Base-by-base conservation (phyloP, 768 basidiomycete genomes). In the Tulasnella sp. region DNA sequence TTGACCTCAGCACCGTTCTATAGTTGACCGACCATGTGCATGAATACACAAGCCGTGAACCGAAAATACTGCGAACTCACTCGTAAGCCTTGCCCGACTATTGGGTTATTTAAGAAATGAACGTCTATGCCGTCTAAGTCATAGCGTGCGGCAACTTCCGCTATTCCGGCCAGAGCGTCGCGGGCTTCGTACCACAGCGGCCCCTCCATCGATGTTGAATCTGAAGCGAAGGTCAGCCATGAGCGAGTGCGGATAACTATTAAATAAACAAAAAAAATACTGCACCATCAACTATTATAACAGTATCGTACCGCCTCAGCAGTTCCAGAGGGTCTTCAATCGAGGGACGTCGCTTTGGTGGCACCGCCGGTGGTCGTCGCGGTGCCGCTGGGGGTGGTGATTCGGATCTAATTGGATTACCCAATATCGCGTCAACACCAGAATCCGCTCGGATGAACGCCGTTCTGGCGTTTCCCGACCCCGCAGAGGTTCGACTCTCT, bases 91-190 rank as follows among this genome's bases (percentile, higher is more conserved):
- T 74, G 67, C 0, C 84, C 84, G 40, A 79, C 79, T 36, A 49
- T 25, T 54, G 71, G 25, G 67, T 84, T 80, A 77, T 91, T 90
- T 73, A 91, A 79, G 82, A 91, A 91, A 78, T 88, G 82, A 4
- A 91, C 83, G 76, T 91, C 90, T 52, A 91, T 86, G 2, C 90
- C 90, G 76, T 90, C 86, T 7, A 78, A 80, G 77, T 89, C 89
- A 72, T 90, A 90, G 52, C 81, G 77, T 1, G 84, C 81, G 0
- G 89, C 89, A 7, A 82, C 82, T 8, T 84, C 82, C 15, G 88
- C 89, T 12, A 91, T 83, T 2, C 82, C 80, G 54, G 85, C 84
- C 38, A 90, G 83, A 1, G 88, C 88, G 25, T 84, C 79, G 58
- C 82, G 79, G 1, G 88, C 86, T 86, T 88, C 87, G 15, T 78